Base-by-base conservation (phyloP, 352 stramenopile species). In the Pythium apleroticum region DNA sequence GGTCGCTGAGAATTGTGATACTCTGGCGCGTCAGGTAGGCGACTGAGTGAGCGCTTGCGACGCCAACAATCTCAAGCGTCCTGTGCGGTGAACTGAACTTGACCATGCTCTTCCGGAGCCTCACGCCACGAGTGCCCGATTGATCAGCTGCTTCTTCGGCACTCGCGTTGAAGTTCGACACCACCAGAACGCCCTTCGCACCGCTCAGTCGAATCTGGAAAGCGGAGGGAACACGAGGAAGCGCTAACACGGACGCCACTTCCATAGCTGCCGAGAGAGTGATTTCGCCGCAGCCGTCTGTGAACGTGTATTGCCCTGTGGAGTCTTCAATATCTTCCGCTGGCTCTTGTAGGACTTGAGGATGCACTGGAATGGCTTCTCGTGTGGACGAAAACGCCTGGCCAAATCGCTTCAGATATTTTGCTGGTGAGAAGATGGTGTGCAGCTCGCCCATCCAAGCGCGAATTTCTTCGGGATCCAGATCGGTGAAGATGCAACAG, bases 1-100 rank as follows among this genome's bases (percentile, higher is more conserved):
- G 58, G 20, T 78, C 79, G 57, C 74, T 88, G 37, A 94, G 63
- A 35, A 95, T 82, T 35, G 81, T 45, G 20, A 95, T 88, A 53
- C 86, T 92, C 63, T 95, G 85, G 3, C 84, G 77, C 15, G 80
- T 93, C 35, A 95, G 66, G 57, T 86, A 92, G 10, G 81, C 83
- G 9, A 83, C 57, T 8, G 85, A 93, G 37, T 65, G 52, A 25
- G 64, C 72, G 20, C 75, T 78, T 0, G 80, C 71, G 39, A 63
- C 78, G 6, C 83, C 73, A 2, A 93, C 80, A 31, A 93, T 77
- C 52, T 93, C 85, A 50, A 93, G 60, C 69, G 84, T 79, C n/a
- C 70, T 76, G 58, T 93, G 79, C 14, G 28, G 58, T 1, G 82
- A 90, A 4, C 28, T 14, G 31, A 93, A 93, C 63, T 93, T 93